Percentiles rank a stretch among this genome's conserved stretches.
Conservation (phyloP, 2,329 filamentous ascomycete genomes). For the Biscogniauxia mediterranea region DNA sequence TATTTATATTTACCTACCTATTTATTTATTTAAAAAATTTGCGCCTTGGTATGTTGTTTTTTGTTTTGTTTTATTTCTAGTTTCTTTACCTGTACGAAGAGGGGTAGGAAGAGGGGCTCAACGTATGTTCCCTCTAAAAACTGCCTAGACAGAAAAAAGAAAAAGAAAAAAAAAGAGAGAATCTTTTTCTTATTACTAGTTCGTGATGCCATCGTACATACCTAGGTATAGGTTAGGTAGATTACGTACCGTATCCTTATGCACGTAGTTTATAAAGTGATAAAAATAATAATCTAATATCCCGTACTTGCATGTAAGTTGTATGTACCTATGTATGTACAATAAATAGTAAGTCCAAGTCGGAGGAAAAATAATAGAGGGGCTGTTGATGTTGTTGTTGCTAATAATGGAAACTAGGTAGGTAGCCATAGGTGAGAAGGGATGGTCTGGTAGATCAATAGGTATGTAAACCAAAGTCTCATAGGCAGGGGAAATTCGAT, state of each 20-base stretch:
- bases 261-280: not conserved
- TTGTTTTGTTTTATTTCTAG: not conserved
- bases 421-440: not conserved
- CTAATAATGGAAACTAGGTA: not conserved
- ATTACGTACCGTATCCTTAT: not conserved
- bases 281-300: not conserved
- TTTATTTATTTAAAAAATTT: too few relatives aligned
- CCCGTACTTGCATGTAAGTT: too few relatives aligned
- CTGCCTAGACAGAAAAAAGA: too few relatives aligned
- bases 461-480: too few relatives aligned
- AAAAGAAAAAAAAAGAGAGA: too few relatives aligned
- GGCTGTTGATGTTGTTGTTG: not conserved
- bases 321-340: not conserved
- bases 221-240: not conserved
- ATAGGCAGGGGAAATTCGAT: not conserved
- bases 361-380: not conserved
- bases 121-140: too few relatives aligned
- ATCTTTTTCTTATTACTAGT: not conserved
- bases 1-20: not conserved
- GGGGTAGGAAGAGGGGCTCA: too few relatives aligned
- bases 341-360: too few relatives aligned
- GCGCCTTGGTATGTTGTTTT: not conserved
- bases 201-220: not conserved
- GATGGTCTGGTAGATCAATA: not conserved
- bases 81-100: too few relatives aligned